These are phyloP conservation scores for Kockovaella imperatae DNA, from an alignment of 768 basidiomycete species.

Conservation along the genomic window DNA sequence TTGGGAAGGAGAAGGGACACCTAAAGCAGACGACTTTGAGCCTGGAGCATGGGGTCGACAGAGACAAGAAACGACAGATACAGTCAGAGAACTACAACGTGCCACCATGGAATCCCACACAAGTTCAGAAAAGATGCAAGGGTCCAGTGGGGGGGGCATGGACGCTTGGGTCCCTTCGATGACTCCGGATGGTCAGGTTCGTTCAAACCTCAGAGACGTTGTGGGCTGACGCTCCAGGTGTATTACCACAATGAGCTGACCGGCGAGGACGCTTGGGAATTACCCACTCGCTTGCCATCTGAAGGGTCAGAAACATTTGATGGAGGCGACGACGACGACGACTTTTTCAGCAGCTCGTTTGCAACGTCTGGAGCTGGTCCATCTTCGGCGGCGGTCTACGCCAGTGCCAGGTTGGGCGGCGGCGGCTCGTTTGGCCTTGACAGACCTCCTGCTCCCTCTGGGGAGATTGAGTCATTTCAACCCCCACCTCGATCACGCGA, in stretches of 20 bases:
- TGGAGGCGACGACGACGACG: conserved; percentile 12
- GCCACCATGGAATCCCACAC: not conserved
- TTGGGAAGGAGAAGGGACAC: conserved; percentile 20
- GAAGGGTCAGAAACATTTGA: conserved; percentile 19
- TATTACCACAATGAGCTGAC: conserved; percentile 79
- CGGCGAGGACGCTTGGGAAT: conserved; percentile 59
- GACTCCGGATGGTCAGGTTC: conserved; percentile 70
- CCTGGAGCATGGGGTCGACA: not conserved
- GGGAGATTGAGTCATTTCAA: not conserved
- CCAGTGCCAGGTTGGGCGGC: conserved; percentile 46
- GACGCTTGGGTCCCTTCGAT: conserved; percentile 82
- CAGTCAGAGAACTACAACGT: not conserved
- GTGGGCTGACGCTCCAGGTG: conserved; percentile 53
- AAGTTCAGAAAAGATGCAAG: not conserved
- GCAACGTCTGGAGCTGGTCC: not conserved
- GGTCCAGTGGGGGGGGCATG: not conserved
- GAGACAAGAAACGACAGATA: not conserved
- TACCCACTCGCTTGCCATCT: conserved; percentile 50
- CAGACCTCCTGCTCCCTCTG: not conserved
- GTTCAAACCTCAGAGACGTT: conserved; percentile 1
- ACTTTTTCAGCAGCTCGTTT: conserved; percentile 3
- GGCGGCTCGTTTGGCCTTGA: conserved; percentile 15
- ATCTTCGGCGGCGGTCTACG: conserved; percentile 2
- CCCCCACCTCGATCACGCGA: conserved; percentile 16
- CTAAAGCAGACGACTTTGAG: not conserved